phyloP scores from a whole-genome alignment of 768 basidiomycete genomes.

The Phlegmacium glaucopus region DNA sequence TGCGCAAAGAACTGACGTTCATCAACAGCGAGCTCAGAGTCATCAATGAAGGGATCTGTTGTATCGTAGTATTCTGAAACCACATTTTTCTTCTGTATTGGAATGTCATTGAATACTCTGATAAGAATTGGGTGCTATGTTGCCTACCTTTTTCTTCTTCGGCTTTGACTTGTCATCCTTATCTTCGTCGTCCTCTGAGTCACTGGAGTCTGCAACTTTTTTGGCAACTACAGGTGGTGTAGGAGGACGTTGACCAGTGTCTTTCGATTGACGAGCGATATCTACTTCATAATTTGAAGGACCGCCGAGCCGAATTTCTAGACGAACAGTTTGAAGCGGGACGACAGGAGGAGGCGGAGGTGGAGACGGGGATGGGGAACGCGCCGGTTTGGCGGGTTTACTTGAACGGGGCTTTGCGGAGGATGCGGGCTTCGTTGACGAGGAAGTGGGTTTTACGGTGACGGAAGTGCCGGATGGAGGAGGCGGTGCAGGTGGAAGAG shows the following conservation, averaged over 20 bases:
- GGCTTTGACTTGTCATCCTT: conserved; percentile 24
- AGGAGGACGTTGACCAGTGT: conserved; percentile 59
- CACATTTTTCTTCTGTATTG: conserved; percentile 40
- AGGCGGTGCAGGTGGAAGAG: conserved; percentile 12
- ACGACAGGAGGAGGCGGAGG: conserved; percentile 51
- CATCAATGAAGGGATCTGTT: conserved; percentile 94
- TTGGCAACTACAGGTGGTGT: conserved; percentile 49
- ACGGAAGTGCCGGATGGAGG: conserved; percentile 29
- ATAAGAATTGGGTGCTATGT: neutral
- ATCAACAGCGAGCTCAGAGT: conserved; percentile 89
- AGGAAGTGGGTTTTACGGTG: conserved; percentile 23
- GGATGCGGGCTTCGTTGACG: conserved; percentile 20
- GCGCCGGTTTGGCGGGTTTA: conserved; percentile 25
- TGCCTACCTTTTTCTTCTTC: conserved; percentile 34
- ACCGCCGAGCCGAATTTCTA: conserved; percentile 68
- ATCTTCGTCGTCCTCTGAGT: conserved; percentile 49
- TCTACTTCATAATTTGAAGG: conserved; percentile 76
- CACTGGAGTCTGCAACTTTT: conserved; percentile 44
- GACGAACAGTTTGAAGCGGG: conserved; percentile 60
- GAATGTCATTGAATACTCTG: neutral
- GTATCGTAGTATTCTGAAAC: conserved; percentile 85
- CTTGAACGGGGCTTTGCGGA: conserved; percentile 25
- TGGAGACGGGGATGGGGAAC: conserved; percentile 49
- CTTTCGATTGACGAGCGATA: conserved; percentile 52
- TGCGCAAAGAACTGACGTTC: conserved; percentile 88